phyloP scores from a whole-genome alignment of 257 asterid species.

The Scutellaria minor region DNA sequence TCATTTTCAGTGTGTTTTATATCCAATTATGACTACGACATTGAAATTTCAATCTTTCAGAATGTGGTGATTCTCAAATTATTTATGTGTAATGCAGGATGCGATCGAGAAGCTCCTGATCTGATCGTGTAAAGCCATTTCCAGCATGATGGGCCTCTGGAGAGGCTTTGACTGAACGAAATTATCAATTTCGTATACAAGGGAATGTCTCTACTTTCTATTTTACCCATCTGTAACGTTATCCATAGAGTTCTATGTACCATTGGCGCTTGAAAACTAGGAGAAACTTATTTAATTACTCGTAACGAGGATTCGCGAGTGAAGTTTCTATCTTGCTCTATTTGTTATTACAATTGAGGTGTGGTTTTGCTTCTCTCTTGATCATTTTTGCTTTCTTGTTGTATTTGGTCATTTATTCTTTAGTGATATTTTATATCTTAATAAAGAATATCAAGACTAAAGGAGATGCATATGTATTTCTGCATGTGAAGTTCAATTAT shows the following conservation, averaged over 20 bases:
- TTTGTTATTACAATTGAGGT: neutral
- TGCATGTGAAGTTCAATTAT: too few relatives aligned
- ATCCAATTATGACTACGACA: too few relatives aligned
- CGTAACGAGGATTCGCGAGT: constrained; percentile 31
- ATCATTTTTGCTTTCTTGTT: neutral
- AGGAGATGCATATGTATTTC: too few relatives aligned
- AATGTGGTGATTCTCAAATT: neutral
- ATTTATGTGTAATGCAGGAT: constrained; percentile 33
- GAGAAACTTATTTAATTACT: neutral
- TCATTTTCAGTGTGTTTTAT: neutral
- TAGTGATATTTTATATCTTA: too few relatives aligned
- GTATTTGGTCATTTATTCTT: too few relatives aligned
- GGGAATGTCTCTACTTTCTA: constrained; percentile 28
- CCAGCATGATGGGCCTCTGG: constrained; percentile 52
- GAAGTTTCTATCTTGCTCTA: constrained; percentile 5
- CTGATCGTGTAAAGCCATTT: constrained; percentile 37
- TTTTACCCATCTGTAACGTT: constrained; percentile 31
- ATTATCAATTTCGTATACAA: neutral
- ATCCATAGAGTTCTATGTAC: constrained; percentile 30
- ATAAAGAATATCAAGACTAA: too few relatives aligned
- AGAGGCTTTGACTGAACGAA: constrained; percentile 48
- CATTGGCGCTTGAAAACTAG: constrained; percentile 12
- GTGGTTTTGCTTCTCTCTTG: neutral
- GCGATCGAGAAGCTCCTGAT: constrained; percentile 55
- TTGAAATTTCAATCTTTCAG: neutral